Base-by-base conservation (phyloP, 306 rosid species). In the Citrullus colocynthis region DNA sequence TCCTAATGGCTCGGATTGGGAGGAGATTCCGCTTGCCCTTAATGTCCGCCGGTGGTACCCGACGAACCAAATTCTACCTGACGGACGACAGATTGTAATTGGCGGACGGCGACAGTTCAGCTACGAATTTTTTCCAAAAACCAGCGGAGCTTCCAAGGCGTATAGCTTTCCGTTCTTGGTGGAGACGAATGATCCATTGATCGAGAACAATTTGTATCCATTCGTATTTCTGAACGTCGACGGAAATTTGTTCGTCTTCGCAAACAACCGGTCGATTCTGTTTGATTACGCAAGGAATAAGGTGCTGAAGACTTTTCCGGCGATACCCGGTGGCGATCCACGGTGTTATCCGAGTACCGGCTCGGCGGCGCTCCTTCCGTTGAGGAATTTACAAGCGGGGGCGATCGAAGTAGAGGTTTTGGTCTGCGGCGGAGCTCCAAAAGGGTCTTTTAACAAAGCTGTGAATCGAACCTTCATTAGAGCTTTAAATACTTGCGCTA, bases 331-430 rank as follows among this genome's bases (percentile, higher is more conserved):
- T 34, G 97, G 97, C 1, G 88, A 90, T 0, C 93, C 97, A 0
- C 82, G 92, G 64, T 78, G 80, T 70, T 90, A 90, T 48, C 97
- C 97, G 17, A 89, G 92, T 45, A 86, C 90, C 1, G 97, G 97
- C 7, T 90, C 90, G 0, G 93, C 89, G 1, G 91, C 84, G 8
- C 81, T 92, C 67, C 81, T 92, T 2, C 96, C 96, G 0, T 21
- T 93, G 49, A 86, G 64, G 73, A 83, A 83, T n/a, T 52, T 84
- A 14, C 79, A 77, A 14, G 44, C 90, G 4, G 16, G 12, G 17
- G 77, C 7, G 3, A 21, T 82, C 0, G 83, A 83, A 44, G 86
- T 89, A 0, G 96, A 89, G 80, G 91, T 89, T 37, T 56, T 91
- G 81, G 20, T 89, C 2, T 89, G 96, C 21, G 96, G 96, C 9